These are phyloP conservation scores for Cadophora gregata DNA, from an alignment of 2,329 filamentous ascomycete species.

Conservation along the genomic window DNA sequence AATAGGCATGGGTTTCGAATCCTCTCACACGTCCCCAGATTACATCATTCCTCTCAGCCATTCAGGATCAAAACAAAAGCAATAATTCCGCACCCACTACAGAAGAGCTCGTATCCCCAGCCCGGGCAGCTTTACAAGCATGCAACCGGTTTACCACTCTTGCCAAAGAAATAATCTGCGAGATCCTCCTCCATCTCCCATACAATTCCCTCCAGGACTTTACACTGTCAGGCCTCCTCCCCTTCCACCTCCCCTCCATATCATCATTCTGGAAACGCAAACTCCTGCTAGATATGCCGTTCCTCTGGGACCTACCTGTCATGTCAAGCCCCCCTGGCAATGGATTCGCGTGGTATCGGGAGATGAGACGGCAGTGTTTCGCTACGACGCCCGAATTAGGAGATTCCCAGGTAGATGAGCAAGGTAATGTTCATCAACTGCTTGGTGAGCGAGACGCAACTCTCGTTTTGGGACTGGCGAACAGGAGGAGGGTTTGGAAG, in stretches of 20 bases:
- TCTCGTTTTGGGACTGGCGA: conserved; percentile 10
- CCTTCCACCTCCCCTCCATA: conserved; percentile 12
- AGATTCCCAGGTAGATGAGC: neutral
- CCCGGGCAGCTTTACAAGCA: neutral
- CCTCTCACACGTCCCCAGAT: conserved; percentile 22
- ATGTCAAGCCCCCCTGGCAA: conserved; percentile 17
- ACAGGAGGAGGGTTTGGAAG: conserved; percentile 13
- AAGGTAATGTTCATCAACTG: neutral
- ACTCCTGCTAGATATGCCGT: conserved; percentile 27
- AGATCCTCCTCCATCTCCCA: conserved; percentile 29
- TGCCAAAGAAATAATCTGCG: conserved; percentile 22
- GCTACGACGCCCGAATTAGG: conserved; percentile 15
- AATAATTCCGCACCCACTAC: neutral
- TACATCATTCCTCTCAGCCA: neutral
- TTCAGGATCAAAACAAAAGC: neutral
- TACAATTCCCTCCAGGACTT: conserved; percentile 20
- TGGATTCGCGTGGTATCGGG: conserved; percentile 27
- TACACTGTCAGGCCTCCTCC: conserved; percentile 22
- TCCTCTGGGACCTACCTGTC: conserved; percentile 28
- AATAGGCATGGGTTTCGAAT: conserved; percentile 30
- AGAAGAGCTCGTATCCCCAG: neutral
- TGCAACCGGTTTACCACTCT: conserved; percentile 19
- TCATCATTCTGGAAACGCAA: conserved; percentile 31
- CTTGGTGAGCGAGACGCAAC: neutral
- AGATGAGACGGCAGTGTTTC: conserved; percentile 26